Conservation (phyloP, 352 stramenopile genomes). For the Phytopythium montanum region DNA sequence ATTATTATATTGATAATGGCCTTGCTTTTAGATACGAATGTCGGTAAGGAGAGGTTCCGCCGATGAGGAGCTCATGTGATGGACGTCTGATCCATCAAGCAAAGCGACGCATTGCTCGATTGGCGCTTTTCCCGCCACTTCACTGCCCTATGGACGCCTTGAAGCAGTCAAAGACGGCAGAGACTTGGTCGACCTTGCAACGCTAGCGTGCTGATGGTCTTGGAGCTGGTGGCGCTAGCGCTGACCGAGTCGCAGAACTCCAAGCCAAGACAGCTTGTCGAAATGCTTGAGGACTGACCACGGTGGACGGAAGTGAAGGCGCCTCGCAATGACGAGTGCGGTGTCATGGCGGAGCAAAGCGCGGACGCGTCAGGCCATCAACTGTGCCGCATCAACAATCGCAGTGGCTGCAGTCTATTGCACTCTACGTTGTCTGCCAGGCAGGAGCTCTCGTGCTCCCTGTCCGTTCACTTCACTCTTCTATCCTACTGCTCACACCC, state of each 20-base stretch:
- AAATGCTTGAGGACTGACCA: too few relatives aligned
- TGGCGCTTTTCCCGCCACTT: background rate
- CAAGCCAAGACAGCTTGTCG: background rate
- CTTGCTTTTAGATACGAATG: background rate
- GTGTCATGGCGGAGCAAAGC: background rate
- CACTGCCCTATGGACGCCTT: background rate
- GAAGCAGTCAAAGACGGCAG: too few relatives aligned
- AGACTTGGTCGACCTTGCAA: too few relatives aligned
- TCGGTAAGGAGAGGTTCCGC: background rate
- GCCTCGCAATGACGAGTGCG: background rate
- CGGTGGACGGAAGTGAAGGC: background rate
- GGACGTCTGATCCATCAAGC: background rate
- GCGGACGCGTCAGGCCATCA: background rate
- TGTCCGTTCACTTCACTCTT: background rate
- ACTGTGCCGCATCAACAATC: background rate
- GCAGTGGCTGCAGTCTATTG: background rate
- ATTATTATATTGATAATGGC: background rate
- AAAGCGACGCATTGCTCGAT: background rate
- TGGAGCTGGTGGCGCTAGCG: background rate
- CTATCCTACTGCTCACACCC: background rate
- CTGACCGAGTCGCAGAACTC: background rate
- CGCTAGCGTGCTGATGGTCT: too few relatives aligned
- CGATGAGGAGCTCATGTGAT: background rate
- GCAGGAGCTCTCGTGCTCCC: background rate
- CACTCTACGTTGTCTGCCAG: background rate